Conservation (phyloP, 1,139 yeast species). For the Pichia terricola region DNA sequence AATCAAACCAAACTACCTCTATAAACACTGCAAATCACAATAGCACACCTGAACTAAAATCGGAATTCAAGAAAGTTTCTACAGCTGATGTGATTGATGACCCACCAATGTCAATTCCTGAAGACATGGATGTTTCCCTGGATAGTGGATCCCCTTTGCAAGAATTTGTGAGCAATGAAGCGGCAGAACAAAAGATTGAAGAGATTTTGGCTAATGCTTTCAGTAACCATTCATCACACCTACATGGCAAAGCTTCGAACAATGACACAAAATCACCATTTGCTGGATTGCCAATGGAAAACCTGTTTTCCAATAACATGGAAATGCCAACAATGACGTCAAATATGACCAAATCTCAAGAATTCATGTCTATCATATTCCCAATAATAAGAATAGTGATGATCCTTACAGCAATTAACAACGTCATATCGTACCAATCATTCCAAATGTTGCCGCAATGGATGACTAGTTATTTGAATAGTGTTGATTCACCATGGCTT, state of each 20-base stretch:
- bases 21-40: background rate
- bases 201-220: constrained; percentile 1
- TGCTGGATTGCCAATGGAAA: background rate
- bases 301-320: too few species aligned
- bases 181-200: constrained; percentile 6
- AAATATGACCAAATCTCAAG: background rate
- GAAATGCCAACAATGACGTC: background rate
- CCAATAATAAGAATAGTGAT: background rate
- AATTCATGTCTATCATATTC: background rate
- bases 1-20: background rate
- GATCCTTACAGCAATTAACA: background rate
- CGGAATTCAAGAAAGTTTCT: too few species aligned
- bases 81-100: constrained; percentile 11
- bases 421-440: too few species aligned
- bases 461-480: too few species aligned
- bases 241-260: background rate
- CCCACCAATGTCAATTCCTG: constrained; percentile 19
- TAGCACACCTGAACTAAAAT: background rate
- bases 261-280: background rate
- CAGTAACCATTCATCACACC: background rate
- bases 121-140: constrained; percentile 6
- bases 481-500: constrained; percentile 1
- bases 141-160: constrained; percentile 9
- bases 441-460: too few species aligned
- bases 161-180: constrained; percentile 8